Evolutionary conservation across 352 stramenopile genomes (phyloP).

Genomic region (Globisporangium alternatum): DNA sequence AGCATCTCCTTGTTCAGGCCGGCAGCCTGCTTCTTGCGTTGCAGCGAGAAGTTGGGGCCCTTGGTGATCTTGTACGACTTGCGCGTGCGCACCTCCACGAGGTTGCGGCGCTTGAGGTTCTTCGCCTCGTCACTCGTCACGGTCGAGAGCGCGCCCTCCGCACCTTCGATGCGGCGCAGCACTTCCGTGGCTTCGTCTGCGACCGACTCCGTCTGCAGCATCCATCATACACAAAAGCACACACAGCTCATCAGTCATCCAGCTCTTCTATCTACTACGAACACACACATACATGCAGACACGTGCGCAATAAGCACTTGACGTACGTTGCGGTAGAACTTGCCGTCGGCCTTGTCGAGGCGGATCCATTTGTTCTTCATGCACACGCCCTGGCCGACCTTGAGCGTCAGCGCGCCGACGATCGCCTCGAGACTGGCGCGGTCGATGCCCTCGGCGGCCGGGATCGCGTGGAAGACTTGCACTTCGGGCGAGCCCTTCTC

Average conservation of each 20-base stretch:
- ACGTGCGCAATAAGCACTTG: conserved; percentile 16
- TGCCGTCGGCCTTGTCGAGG: conserved; percentile 89
- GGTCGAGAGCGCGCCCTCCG: conserved; percentile 57
- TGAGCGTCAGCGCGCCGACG: conserved; percentile 87
- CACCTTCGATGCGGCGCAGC: conserved; percentile 80
- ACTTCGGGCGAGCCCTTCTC: conserved; percentile 76
- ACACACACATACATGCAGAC: conserved; percentile 1
- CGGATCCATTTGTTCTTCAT: conserved; percentile 99
- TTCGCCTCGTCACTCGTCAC: conserved; percentile 74
- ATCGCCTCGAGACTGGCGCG: conserved; percentile 78
- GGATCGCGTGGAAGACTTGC: conserved; percentile 82
- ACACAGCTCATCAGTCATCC: not conserved
- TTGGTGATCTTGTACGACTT: conserved; percentile 96
- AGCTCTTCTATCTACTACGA: not conserved
- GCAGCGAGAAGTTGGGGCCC: conserved; percentile 90
- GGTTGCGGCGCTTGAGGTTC: conserved; percentile 79
- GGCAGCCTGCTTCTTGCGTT: conserved; percentile 95
- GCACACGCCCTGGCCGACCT: conserved; percentile 95
- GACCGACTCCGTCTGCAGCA: conserved; percentile 44
- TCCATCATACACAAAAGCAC: not conserved
- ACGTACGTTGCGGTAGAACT: conserved; percentile 80
- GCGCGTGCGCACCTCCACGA: conserved; percentile 76
- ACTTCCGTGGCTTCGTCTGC: conserved; percentile 75
- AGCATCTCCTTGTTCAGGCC: conserved; percentile 99
- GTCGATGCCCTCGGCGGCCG: conserved; percentile 57